Evolutionary conservation across 495 filamentous ascomycete genomes (phyloP), one percentile per base, ranked within the genome.

Genomic region (Diplogelasinospora grovesii): DNA sequence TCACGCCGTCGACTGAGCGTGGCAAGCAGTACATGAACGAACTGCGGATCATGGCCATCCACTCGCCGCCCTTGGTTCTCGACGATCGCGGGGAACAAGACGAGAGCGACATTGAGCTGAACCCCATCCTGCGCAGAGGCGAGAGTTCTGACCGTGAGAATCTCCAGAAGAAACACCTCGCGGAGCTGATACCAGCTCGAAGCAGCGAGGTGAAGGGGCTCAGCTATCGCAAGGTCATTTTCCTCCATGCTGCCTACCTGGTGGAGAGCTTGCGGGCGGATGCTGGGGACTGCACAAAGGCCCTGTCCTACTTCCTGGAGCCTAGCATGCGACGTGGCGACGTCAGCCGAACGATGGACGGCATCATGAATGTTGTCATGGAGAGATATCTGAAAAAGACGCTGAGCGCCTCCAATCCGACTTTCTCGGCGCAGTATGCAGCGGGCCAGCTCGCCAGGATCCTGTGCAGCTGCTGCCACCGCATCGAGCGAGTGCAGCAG

Each of bases 21-120:
- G 81, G 79, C 23, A 80, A 78, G 44, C 74, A 73, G 49, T 75
- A 86, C 50, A 50, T 73, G 15, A 77, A 79, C 29, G 86, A 94
- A 47, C 68, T 98, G 15, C 74, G 82, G 22, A 67, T 82, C 31
- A 79, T 98, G 60, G 92, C 92, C 4, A 77, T 83, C 39, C 78
- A 93, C 57, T 93, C 87, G 5, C 83, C 82, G 16, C 83, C 93
- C 3, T 62, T 97, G 38, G 79, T 97, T 14, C 71, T 85, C 8
- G 87, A 94, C 53, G 79, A 86, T 46, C 78, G 85, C 43, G 82
- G 86, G 39, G 86, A 94, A 51, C 85, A 86, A 45, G 65, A 89
- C 5, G 92, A 98, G 64, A 95, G 86, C 54, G 92, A 95, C 50
- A 85, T 98, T 41, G 92, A 97, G 56, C 75, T 96, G 9, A 95